These are phyloP conservation scores for Teunomyces stri DNA, from an alignment of 805 yeast species.

Conservation along the genomic window DNA sequence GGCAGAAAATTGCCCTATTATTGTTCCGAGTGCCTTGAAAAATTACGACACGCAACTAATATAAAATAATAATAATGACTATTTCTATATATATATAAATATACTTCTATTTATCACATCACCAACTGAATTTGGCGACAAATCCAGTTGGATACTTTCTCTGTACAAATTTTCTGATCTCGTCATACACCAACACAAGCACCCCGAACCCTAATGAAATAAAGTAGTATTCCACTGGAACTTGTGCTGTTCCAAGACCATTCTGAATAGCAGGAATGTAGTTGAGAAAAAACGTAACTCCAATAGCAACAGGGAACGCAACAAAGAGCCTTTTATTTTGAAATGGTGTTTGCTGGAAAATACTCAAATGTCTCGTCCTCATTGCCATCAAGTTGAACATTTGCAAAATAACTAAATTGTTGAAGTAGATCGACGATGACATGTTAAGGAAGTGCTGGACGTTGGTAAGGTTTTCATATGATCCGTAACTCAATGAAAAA, in stretches of 20 bases:
- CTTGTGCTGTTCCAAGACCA: conserved; percentile 32
- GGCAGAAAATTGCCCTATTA: too few species aligned
- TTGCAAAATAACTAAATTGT: conserved; percentile 47
- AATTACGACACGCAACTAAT: not conserved
- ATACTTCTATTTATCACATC: not conserved
- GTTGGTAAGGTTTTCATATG: conserved; percentile 19
- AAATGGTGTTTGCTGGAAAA: conserved; percentile 42
- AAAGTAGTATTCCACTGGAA: conserved; percentile 47
- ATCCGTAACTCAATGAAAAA: conserved; percentile 36
- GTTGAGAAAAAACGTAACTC: conserved; percentile 41
- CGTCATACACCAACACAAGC: conserved; percentile 41
- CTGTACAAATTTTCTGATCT: conserved; percentile 34
- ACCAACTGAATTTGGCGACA: conserved; percentile 45
- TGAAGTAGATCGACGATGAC: conserved; percentile 46
- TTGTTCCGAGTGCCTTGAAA: not conserved
- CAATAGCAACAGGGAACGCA: conserved; percentile 34
- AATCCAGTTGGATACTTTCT: conserved; percentile 38
- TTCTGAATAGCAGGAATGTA: conserved; percentile 40
- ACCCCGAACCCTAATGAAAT: conserved; percentile 46
- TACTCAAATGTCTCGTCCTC: conserved; percentile 41
- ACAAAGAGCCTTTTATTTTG: conserved; percentile 31
- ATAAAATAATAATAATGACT: not conserved
- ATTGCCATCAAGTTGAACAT: conserved; percentile 43
- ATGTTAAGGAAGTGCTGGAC: conserved; percentile 22
- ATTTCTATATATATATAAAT: not conserved